Evolutionary conservation across 768 basidiomycete genomes (phyloP), one percentile per base, ranked within the genome.

Genomic region (Sistotremastrum suecicum): DNA sequence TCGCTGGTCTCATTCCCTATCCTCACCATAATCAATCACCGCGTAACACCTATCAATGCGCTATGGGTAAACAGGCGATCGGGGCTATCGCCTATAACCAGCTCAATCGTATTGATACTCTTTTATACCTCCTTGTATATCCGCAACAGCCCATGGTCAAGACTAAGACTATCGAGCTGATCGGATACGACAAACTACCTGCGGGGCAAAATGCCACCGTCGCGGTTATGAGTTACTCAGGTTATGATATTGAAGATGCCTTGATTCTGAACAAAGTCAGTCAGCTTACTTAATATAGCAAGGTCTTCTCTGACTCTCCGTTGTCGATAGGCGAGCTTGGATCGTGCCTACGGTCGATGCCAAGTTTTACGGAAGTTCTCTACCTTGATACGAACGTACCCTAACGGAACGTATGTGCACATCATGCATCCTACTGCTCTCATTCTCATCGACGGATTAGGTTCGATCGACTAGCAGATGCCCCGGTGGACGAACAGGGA

Each of bases 81-180:
- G 95, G 95, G 20, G 92, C 92, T 8, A 99, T 99, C 50, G 94
- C 82, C 0, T 95, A 92, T 65, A 99, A 98, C 61, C 95, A 99
- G 62, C 78, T 97, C 53, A 89, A 90, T 58, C 78, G 95, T 39
- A 98, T 99, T 59, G 95, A 99, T 61, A 99, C 95, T 0, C 74
- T 99, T 36, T 72, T 99, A n/a, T 99, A 99, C 64, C 74, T 99
- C 43, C 84, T 88, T 34, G 91, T 97, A 7, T 99, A 99, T 55
- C 95, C 95, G 28, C 95, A 99, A 58, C 89, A 97, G 56, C 95
- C 95, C 3, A 95, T 99, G 94, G 92, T 97, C 50, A 97, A 98
- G 64, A 95, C 95, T 5, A 92, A 91, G 63, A 95, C 95, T 2
- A 99, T 98, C 47, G 95, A 99, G 60, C 65, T 99, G 44, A 76